Conservation (phyloP, 371 early-diverging fungal genomes). For the Rhizopus stolonifer region DNA sequence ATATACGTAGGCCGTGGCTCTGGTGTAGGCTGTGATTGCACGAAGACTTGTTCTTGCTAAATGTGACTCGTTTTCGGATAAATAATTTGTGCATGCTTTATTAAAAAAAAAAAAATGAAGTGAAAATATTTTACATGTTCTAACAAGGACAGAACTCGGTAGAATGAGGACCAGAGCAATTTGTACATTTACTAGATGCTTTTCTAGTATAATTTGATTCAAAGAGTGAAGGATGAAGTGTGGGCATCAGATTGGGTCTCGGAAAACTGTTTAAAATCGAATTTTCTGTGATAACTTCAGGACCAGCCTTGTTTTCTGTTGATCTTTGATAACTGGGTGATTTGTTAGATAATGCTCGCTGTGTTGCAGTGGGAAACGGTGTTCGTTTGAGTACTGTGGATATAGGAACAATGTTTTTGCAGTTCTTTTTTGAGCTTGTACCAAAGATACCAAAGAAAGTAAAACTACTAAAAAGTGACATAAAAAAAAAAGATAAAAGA, state of each 20-base stretch:
- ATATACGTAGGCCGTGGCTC: slow-evolving; percentile 17
- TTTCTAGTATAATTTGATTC: slow-evolving; percentile 22
- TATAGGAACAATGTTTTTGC: slow-evolving; percentile 40
- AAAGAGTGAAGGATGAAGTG: slow-evolving; percentile 43
- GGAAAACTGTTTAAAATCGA: slow-evolving; percentile 42
- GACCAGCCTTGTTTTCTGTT: slow-evolving; percentile 6
- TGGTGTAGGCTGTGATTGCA: slow-evolving; percentile 26
- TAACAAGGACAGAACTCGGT: slow-evolving; percentile 53
- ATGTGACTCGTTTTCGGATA: not conserved
- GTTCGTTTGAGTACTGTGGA: slow-evolving; percentile 38
- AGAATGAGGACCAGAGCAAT: slow-evolving; percentile 52
- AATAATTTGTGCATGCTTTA: too few species aligned
- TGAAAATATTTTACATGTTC: not conserved
- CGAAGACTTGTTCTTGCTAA: slow-evolving; percentile 19
- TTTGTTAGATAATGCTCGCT: slow-evolving; percentile 17
- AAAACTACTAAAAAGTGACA: slow-evolving; percentile 28
- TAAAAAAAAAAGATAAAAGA: slow-evolving; percentile 12
- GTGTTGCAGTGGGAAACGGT: slow-evolving; percentile 21
- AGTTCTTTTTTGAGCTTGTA: slow-evolving; percentile 10
- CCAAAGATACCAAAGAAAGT: slow-evolving; percentile 35
- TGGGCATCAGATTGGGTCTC: slow-evolving; percentile 51
- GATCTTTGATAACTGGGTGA: slow-evolving; percentile 9
- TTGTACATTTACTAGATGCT: slow-evolving; percentile 29
- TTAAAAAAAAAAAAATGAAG: too few species aligned
- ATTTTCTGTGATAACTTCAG: slow-evolving; percentile 38